Conservation (phyloP, 1,284 basidiomycete species). For the Pascua guehoae region DNA sequence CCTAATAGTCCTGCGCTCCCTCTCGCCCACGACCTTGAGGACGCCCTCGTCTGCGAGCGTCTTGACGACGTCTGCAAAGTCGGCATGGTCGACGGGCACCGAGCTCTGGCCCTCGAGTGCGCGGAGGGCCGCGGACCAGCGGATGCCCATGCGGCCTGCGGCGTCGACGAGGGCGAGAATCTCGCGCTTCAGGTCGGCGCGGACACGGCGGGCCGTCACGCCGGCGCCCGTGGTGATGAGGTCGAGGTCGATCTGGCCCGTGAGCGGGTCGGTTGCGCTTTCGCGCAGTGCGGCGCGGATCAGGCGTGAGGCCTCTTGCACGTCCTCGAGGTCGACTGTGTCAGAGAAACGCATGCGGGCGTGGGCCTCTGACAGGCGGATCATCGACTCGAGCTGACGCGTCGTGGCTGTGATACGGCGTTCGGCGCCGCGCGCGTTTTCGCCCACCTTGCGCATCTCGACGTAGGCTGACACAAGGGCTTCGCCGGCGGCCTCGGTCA, state of each 20-base stretch:
- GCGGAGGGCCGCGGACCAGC: conserved; percentile 74
- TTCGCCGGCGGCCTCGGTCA: conserved; percentile 78
- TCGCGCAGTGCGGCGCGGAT: conserved; percentile 95
- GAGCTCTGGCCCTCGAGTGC: conserved; percentile 73
- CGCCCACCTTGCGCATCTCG: conserved; percentile 86
- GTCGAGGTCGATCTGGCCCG: conserved; percentile 88
- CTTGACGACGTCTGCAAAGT: conserved; percentile 78
- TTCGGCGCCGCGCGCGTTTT: conserved; percentile 79
- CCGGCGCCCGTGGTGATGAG: conserved; percentile 92
- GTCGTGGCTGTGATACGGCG: conserved; percentile 97
- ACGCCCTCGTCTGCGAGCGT: conserved; percentile 73
- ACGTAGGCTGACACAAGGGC: conserved; percentile 89
- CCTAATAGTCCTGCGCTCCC: conserved; percentile 76
- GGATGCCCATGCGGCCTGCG: conserved; percentile 62
- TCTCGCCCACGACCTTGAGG: conserved; percentile 77
- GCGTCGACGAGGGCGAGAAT: conserved; percentile 63
- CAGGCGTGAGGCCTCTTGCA: conserved; percentile 82
- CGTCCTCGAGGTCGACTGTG: conserved; percentile 79
- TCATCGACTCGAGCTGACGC: conserved; percentile 94
- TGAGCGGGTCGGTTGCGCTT: conserved; percentile 88
- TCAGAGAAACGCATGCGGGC: conserved; percentile 89
- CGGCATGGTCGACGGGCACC: conserved; percentile 67
- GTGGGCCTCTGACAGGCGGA: conserved; percentile 94
- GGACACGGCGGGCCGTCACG: conserved; percentile 71
- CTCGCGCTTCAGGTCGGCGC: conserved; percentile 79